Evolutionary conservation across 768 basidiomycete species (phyloP).

Genomic region (Serendipita sp.): DNA sequence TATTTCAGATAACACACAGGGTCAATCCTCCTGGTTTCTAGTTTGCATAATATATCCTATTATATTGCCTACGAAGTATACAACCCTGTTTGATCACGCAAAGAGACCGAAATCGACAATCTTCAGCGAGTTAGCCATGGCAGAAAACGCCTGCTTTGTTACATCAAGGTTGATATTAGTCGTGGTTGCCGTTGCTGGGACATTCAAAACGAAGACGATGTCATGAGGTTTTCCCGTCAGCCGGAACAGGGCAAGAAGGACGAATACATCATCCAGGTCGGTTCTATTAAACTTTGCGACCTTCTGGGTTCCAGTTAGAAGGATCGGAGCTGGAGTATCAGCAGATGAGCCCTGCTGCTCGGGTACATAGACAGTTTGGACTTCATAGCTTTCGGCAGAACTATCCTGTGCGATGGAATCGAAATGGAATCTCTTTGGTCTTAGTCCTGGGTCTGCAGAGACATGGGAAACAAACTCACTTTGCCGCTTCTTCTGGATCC

Average conservation of each 20-base stretch:
- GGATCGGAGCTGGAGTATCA: constrained; percentile 39
- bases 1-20: constrained; percentile 55
- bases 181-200: constrained; percentile 40
- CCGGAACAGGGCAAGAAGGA: constrained; percentile 71
- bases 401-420: constrained; percentile 86
- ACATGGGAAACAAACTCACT: constrained; percentile 27
- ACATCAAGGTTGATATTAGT: constrained; percentile 22
- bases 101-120: constrained; percentile 62
- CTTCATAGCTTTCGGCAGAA: constrained; percentile 35
- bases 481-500: constrained; percentile 46
- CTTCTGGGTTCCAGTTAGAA: constrained; percentile 51
- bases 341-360: constrained; percentile 23
- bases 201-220: constrained; percentile 71
- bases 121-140: constrained; percentile 39
- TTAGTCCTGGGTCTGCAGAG: background rate
- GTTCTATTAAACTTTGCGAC: constrained; percentile 63
- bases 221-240: constrained; percentile 57
- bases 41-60: constrained; percentile 11
- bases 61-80: background rate
- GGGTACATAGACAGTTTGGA: constrained; percentile 26
- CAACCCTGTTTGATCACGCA: constrained; percentile 20
- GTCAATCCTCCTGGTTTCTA: constrained; percentile 89
- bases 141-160: constrained; percentile 34
- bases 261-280: constrained; percentile 48
- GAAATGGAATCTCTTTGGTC: constrained; percentile 70